Evolutionary conservation across 768 basidiomycete genomes (phyloP).

Genomic region (Nidula microcarpa): DNA sequence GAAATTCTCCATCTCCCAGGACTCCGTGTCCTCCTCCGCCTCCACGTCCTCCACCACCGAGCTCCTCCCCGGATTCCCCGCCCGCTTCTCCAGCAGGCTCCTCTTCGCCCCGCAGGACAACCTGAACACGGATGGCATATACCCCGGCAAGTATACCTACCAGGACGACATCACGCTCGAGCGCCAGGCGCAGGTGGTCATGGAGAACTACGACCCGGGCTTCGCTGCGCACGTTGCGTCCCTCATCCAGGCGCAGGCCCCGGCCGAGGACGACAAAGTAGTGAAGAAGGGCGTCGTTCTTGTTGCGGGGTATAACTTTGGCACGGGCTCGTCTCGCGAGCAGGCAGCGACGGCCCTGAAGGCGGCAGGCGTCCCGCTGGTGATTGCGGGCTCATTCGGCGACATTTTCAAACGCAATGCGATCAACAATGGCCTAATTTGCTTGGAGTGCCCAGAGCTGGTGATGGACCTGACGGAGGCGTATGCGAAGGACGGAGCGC

Average conservation of each 20-base stretch:
- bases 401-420: slow-evolving; percentile 99
- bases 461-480: slow-evolving; percentile 76
- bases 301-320: slow-evolving; percentile 96
- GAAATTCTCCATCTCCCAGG: slow-evolving; percentile 49
- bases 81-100: slow-evolving; percentile 77
- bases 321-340: slow-evolving; percentile 96
- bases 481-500: slow-evolving; percentile 69
- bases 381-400: slow-evolving; percentile 97
- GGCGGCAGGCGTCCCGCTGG: slow-evolving; percentile 87
- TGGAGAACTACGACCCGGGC: slow-evolving; percentile 97
- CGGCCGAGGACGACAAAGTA: slow-evolving; percentile 10
- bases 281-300: slow-evolving; percentile 69
- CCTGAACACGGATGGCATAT: slow-evolving; percentile 96
- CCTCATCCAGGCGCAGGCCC: slow-evolving; percentile 27
- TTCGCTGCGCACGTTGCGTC: slow-evolving; percentile 73
- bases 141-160: slow-evolving; percentile 99
- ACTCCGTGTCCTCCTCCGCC: slow-evolving; percentile 21
- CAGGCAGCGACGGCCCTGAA: slow-evolving; percentile 98
- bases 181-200: slow-evolving; percentile 92
- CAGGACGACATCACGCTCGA: slow-evolving; percentile 98
- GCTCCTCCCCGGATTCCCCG: slow-evolving; percentile 80
- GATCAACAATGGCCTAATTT: slow-evolving; percentile 97
- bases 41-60: slow-evolving; percentile 40
- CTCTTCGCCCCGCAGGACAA: slow-evolving; percentile 96
- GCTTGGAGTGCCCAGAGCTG: slow-evolving; percentile 88